Evolutionary conservation across 2,329 filamentous ascomycete genomes (phyloP), one percentile per base, ranked within the genome.

Genomic region (Nemania diffusa): DNA sequence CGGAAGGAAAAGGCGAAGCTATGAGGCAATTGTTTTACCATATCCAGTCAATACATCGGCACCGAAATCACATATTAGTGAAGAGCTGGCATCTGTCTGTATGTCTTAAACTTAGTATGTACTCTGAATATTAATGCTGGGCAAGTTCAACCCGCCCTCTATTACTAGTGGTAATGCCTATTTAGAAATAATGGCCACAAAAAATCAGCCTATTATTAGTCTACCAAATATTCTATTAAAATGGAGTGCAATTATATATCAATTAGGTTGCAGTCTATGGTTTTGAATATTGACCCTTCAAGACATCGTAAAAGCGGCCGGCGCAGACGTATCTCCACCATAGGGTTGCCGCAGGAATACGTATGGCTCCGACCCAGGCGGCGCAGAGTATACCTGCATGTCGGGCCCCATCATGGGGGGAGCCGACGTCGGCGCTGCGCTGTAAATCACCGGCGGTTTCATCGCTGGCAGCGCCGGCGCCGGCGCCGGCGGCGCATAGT

Each of bases 1-100:
- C 77, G 77, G 65, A 81, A 80, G 73, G 67, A 73, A 44, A 78
- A 76, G 56, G 67, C 81, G 1, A 85, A 84, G 78, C 74, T 85
- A 60, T 84, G 57, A 69, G 22, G 4, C 6, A 40, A n/a, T 24
- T 24, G 9, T n/a, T 13, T 29, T 6, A 3, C 22, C 2, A 13
- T 20, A 29, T 32, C 5, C 24, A 13, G 9, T 13, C 11, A 6
- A 60, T 27, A 34, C 22, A 15, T 37, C 22, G 7, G 20, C n/a
- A 53, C 20, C 7, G 20, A 56, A 9, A 11, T 9, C 50, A 3
- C n/a, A 46, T 20, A 9, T 60, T 20, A 26, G n/a, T 32, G 44
- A 59, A 42, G 34, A 53, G 29, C 24, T 8, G 15, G n/a, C 42
- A 27, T 22, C 9, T 17, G 5, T 40, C 26, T 58, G 24, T 50